Percentiles rank a stretch among this genome's conserved stretches.
Conservation (phyloP, 768 basidiomycete species). For the Pleurotus tuoliensis region DNA sequence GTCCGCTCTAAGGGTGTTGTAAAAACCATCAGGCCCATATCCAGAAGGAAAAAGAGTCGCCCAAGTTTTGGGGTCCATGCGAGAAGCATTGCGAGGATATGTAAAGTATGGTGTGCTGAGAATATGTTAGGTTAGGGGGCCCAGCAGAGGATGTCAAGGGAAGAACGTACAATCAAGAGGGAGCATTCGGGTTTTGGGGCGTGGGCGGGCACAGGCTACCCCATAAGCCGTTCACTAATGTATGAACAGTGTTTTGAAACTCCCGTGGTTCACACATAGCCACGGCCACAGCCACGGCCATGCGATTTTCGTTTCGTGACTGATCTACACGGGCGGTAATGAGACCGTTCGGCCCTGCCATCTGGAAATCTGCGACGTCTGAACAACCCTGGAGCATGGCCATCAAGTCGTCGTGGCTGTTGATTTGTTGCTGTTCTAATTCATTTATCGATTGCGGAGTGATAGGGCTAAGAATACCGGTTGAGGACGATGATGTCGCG, state of each 20-base stretch:
- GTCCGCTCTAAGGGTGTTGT: background rate
- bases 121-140: too few relatives aligned
- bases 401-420: background rate
- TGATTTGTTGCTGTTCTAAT: background rate
- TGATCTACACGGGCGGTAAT: background rate
- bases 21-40: background rate
- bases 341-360: background rate
- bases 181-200: background rate
- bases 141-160: background rate
- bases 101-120: too few relatives aligned
- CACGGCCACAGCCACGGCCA: background rate
- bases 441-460: background rate
- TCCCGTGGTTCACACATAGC: background rate
- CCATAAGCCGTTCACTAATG: constrained; percentile 4
- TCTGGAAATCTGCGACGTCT: background rate
- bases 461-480: background rate
- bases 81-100: too few relatives aligned
- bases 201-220: background rate
- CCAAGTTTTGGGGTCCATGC: too few relatives aligned
- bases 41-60: too few relatives aligned
- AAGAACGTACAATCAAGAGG: background rate
- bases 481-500: background rate
- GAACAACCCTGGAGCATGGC: background rate
- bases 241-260: background rate
- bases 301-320: background rate